Conservation (phyloP, 1,284 basidiomycete genomes). For the Phaffia rhodozyma region DNA sequence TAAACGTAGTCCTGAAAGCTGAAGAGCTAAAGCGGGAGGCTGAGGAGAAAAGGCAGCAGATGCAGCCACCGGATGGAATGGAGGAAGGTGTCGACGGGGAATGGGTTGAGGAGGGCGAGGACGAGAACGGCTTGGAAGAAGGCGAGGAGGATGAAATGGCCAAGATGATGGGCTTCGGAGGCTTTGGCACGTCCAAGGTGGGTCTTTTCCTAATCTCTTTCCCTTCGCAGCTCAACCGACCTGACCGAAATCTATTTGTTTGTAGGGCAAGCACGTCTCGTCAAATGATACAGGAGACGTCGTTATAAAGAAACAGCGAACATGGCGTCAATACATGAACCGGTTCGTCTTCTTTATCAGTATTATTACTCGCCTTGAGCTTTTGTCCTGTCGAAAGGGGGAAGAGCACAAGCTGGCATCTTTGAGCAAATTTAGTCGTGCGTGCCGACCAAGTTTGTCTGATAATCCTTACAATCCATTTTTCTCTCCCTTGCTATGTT, state of each 20-base stretch:
- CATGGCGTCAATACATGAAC: slow-evolving; percentile 96
- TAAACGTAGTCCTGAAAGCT: too few relatives aligned
- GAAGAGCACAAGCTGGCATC: background rate
- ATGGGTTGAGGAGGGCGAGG: slow-evolving; percentile 45
- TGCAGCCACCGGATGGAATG: slow-evolving; percentile 8
- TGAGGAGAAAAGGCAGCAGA: too few relatives aligned
- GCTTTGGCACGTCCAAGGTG: slow-evolving; percentile 85
- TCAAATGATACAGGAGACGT: slow-evolving; percentile 43
- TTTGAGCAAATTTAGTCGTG: background rate
- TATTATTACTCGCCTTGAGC: background rate
- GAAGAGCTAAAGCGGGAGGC: too few relatives aligned
- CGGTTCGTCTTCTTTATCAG: slow-evolving; percentile 40
- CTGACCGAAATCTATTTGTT: background rate
- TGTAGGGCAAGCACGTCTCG: slow-evolving; percentile 56
- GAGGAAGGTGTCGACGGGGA: slow-evolving; percentile 28
- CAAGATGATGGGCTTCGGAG: slow-evolving; percentile 76
- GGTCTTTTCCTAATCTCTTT: slow-evolving; percentile 22
- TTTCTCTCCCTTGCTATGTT: slow-evolving; percentile 8
- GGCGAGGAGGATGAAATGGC: slow-evolving; percentile 63
- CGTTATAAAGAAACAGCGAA: slow-evolving; percentile 73
- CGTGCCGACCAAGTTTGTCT: too few relatives aligned
- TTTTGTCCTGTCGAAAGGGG: background rate
- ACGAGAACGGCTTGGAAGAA: slow-evolving; percentile 53
- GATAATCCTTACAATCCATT: background rate
- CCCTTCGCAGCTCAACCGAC: background rate